Percentiles rank a stretch among this genome's conserved stretches.
phyloP scores from a whole-genome alignment of 345 rosid species.

The Geranium brycei region DNA sequence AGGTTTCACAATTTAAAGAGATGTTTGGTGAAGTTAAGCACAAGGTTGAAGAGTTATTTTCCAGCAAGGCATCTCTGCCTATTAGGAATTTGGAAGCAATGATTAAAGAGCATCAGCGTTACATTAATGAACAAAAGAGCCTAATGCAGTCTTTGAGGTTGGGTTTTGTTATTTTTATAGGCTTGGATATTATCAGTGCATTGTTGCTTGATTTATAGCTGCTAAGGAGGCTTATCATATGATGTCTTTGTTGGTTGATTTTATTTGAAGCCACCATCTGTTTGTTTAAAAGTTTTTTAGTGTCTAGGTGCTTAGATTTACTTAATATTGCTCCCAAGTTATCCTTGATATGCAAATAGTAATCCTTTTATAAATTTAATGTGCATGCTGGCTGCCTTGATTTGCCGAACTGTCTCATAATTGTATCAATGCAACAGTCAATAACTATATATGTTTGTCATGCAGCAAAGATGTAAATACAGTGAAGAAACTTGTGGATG shows the following conservation, averaged over 20 bases:
- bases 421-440: slow-evolving; percentile 11
- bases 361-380: not conserved
- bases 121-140: slow-evolving; percentile 64
- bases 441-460: slow-evolving; percentile 12
- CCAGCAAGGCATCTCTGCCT: slow-evolving; percentile 35
- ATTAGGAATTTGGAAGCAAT: slow-evolving; percentile 44
- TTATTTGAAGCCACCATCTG: no score
- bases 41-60: slow-evolving; percentile 63
- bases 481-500: slow-evolving; percentile 90
- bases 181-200: not conserved
- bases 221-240: no score
- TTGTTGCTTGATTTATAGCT: not conserved
- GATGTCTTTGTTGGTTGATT: no score
- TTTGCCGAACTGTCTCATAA: slow-evolving; percentile 1
- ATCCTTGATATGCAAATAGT: not conserved
- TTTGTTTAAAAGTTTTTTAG: no score
- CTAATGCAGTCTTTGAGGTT: slow-evolving; percentile 96
- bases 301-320: not conserved
- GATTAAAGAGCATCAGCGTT: slow-evolving; percentile 55
- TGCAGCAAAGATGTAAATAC: slow-evolving; percentile 94
- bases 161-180: slow-evolving; percentile 8
- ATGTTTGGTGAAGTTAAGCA: slow-evolving; percentile 58
- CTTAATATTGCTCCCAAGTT: not conserved
- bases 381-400: not conserved
- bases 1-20: slow-evolving; percentile 71